A percentile compares a stretch with the other conserved stretches of the same genome.
Conservation (phyloP, 2,329 filamentous ascomycete species). For the Leptographium lundbergii region DNA sequence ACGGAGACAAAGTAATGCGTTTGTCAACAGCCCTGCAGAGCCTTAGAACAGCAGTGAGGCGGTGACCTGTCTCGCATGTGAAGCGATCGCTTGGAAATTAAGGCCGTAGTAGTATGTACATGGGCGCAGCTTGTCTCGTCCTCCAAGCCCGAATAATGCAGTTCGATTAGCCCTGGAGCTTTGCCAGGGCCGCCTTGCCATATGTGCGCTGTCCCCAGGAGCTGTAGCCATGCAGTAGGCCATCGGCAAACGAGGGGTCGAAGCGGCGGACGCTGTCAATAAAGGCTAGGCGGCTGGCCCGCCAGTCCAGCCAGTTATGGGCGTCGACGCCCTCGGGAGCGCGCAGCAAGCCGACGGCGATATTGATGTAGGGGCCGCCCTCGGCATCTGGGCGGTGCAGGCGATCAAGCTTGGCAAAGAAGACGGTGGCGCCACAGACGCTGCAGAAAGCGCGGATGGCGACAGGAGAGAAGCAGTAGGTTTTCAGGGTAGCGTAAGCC, state of each 20-base stretch:
- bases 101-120: too few species aligned
- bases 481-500: not conserved
- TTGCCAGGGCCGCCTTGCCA: not conserved
- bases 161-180: not conserved
- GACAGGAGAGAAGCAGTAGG: not conserved
- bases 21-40: not conserved
- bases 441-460: not conserved
- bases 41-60: too few species aligned
- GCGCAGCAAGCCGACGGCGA: not conserved
- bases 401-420: not conserved
- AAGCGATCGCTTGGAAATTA: too few species aligned
- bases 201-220: not conserved
- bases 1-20: not conserved
- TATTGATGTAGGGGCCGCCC: not conserved
- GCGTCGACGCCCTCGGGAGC: not conserved
- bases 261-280: not conserved
- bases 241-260: not conserved
- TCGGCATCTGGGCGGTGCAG: not conserved
- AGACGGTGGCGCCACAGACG: not conserved
- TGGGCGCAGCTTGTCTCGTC: too few species aligned
- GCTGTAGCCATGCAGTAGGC: not conserved
- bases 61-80: too few species aligned
- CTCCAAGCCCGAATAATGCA: too few species aligned
- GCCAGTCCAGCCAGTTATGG: not conserved
- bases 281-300: not conserved